Conservation (phyloP, 2,329 filamentous ascomycete species). For the Ploettnerulaceae sp. region DNA sequence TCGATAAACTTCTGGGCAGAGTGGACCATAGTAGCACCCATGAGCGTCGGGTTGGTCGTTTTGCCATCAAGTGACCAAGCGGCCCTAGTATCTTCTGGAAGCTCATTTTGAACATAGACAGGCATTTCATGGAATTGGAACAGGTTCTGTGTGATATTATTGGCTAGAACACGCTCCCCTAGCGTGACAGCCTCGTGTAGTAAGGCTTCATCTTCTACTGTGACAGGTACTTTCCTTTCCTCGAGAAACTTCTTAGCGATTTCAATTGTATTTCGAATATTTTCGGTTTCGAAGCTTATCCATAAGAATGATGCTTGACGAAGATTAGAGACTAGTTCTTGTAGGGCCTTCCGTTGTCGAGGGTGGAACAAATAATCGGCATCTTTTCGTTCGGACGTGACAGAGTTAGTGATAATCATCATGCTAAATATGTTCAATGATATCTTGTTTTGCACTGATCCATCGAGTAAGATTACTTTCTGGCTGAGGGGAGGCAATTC, state of each 20-base stretch:
- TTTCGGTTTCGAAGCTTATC: conserved; percentile 62
- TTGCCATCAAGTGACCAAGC: conserved; percentile 63
- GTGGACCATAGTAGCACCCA: conserved; percentile 50
- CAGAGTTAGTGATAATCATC: conserved; percentile 77
- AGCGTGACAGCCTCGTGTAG: conserved; percentile 62
- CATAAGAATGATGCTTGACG: conserved; percentile 81
- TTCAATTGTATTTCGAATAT: conserved; percentile 60
- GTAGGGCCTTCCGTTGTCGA: conserved; percentile 61
- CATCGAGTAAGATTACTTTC: conserved; percentile 67
- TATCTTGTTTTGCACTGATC: conserved; percentile 78
- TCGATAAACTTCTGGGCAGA: conserved; percentile 49
- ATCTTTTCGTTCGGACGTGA: conserved; percentile 81
- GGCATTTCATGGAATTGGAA: conserved; percentile 73
- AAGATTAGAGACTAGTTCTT: conserved; percentile 69
- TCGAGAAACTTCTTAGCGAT: conserved; percentile 63
- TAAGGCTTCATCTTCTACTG: conserved; percentile 52
- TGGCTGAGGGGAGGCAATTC: conserved; percentile 68
- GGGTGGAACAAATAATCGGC: conserved; percentile 86
- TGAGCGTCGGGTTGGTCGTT: conserved; percentile 42
- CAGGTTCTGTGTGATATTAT: conserved; percentile 60
- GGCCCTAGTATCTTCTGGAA: conserved; percentile 55
- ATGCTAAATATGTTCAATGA: conserved; percentile 81
- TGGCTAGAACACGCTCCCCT: conserved; percentile 55
- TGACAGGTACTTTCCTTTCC: conserved; percentile 56
- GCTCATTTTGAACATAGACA: conserved; percentile 57